Conservation (phyloP, 2,329 filamentous ascomycete species). For the Curvularia verruculosa region DNA sequence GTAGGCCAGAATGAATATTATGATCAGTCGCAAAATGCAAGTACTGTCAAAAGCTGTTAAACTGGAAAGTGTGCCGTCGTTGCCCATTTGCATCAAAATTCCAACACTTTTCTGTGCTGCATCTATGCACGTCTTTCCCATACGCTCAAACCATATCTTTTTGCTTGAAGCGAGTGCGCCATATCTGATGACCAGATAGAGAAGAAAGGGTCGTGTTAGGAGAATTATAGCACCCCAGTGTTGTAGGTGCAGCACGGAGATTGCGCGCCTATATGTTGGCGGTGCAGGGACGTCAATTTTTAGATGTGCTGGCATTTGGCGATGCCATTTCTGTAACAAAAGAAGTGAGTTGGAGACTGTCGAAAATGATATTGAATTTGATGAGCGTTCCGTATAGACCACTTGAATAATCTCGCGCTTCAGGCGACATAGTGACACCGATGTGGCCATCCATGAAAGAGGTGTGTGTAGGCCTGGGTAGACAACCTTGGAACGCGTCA, state of each 20-base stretch:
- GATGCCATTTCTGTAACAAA: slow-evolving; percentile 43
- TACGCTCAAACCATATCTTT: slow-evolving; percentile 43
- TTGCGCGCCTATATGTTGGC: slow-evolving; percentile 44
- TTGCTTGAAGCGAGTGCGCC: slow-evolving; percentile 32
- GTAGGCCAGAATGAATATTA: slow-evolving; percentile 47
- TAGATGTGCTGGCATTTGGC: slow-evolving; percentile 41
- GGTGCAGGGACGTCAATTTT: slow-evolving; percentile 39
- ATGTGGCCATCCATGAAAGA: slow-evolving; percentile 40
- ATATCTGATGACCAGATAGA: slow-evolving; percentile 42
- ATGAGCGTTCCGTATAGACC: slow-evolving; percentile 42
- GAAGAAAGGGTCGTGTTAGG: slow-evolving; percentile 43
- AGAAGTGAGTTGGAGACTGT: slow-evolving; percentile 42
- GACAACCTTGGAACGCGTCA: slow-evolving; percentile 32
- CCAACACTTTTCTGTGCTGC: slow-evolving; percentile 38
- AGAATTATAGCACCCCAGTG: slow-evolving; percentile 47
- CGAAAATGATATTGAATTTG: slow-evolving; percentile 42
- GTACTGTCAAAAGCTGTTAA: slow-evolving; percentile 47
- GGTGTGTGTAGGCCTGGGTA: slow-evolving; percentile 46
- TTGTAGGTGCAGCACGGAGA: slow-evolving; percentile 43
- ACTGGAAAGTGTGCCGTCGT: slow-evolving; percentile 35
- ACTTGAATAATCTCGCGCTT: slow-evolving; percentile 45
- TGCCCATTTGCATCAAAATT: slow-evolving; percentile 40
- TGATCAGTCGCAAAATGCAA: slow-evolving; percentile 40
- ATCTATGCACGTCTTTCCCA: slow-evolving; percentile 44
- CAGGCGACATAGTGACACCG: slow-evolving; percentile 39